A percentile compares a stretch with the other conserved stretches of the same genome.
Conservation (phyloP, 2,329 filamentous ascomycete species). For the Penicillium sp. region DNA sequence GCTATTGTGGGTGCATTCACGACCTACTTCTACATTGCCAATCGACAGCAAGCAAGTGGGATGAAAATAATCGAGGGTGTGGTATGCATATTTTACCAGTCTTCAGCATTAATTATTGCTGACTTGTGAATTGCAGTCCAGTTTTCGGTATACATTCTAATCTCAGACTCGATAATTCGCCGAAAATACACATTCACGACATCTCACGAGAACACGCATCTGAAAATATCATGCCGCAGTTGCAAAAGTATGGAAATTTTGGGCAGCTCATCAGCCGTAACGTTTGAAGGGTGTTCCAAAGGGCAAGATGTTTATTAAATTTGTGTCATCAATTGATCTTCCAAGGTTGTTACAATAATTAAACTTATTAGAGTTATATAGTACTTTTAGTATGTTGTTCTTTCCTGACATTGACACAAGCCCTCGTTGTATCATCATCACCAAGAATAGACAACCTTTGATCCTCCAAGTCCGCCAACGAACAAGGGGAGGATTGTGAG, state of each 20-base stretch:
- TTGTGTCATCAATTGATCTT: too few species aligned
- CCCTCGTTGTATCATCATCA: not conserved
- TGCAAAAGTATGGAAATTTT: too few species aligned
- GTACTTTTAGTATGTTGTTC: constrained; percentile 1
- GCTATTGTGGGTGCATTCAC: constrained; percentile 55
- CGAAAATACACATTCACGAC: not conserved
- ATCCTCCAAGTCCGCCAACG: constrained; percentile 20
- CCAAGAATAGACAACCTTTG: constrained; percentile 10
- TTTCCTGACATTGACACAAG: not conserved
- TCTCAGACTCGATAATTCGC: not conserved
- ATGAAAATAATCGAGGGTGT: constrained; percentile 53
- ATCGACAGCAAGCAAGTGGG: constrained; percentile 52
- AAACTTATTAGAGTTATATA: not conserved
- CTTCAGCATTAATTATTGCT: not conserved
- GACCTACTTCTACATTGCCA: constrained; percentile 56
- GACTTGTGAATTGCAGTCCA: constrained; percentile 20
- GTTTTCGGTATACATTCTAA: constrained; percentile 40
- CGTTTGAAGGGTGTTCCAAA: too few species aligned
- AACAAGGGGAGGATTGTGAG: constrained; percentile 7
- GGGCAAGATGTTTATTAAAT: too few species aligned
- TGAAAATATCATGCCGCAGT: not conserved
- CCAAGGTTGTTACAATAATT: not conserved
- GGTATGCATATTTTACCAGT: constrained; percentile 26
- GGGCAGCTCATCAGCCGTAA: too few species aligned
- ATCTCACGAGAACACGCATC: not conserved